Evolutionary conservation across 164 flowering plant genomes (phyloP).

Genomic region (Macadamia integrifolia): DNA sequence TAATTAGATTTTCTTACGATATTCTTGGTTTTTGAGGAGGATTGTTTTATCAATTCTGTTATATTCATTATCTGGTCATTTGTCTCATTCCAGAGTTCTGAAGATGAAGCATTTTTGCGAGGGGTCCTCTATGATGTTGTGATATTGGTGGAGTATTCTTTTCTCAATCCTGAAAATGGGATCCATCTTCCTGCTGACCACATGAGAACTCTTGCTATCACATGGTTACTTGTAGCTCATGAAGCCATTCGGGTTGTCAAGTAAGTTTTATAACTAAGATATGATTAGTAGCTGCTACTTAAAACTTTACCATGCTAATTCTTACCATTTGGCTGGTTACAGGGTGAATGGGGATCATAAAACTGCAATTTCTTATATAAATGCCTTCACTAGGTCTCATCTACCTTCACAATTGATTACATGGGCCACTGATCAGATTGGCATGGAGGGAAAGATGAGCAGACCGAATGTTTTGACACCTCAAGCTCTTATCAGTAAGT

Average conservation of each 20-base stretch:
- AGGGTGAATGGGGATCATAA: constrained; percentile 48
- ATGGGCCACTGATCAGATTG: constrained; percentile 32
- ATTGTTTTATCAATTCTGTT: no score
- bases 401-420: constrained; percentile 36
- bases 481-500: constrained; percentile 53
- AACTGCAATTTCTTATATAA: constrained; percentile 43
- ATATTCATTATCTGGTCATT: no score
- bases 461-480: constrained; percentile 45
- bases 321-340: constrained; percentile 21
- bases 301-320: not conserved
- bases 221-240: constrained; percentile 42
- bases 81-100: constrained; percentile 35
- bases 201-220: constrained; percentile 32
- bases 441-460: constrained; percentile 21
- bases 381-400: constrained; percentile 49
- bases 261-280: constrained; percentile 18
- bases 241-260: constrained; percentile 47
- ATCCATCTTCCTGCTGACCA: constrained; percentile 22
- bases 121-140: constrained; percentile 58
- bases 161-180: constrained; percentile 33
- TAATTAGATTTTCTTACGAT: no score
- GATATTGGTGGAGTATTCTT: constrained; percentile 60
- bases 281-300: not conserved
- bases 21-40: no score
- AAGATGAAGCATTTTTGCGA: constrained; percentile 39